Conservation (phyloP, 768 basidiomycete species). For the Dictyophora rubrovolvata region DNA sequence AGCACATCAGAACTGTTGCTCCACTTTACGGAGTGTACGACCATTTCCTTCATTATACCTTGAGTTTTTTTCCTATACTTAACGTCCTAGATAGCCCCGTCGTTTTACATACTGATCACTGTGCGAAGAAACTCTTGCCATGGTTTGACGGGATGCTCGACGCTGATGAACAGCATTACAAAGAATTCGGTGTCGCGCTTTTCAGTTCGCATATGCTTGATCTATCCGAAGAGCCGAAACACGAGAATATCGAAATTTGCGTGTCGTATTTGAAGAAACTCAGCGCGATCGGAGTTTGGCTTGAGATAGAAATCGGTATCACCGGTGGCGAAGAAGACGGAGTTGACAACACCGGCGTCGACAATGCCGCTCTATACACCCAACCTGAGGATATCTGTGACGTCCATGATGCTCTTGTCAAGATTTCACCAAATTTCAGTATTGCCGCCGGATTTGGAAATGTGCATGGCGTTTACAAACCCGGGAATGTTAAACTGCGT, state of each 20-base stretch:
- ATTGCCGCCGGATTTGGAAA: conserved; percentile 99
- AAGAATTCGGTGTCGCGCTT: conserved; percentile 73
- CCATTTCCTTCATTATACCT: not conserved
- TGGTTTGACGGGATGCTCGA: conserved; percentile 99
- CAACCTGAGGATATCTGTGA: conserved; percentile 96
- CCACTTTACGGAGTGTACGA: conserved; percentile 85
- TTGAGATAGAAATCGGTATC: conserved; percentile 99
- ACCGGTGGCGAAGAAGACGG: conserved; percentile 99
- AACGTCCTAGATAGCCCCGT: conserved; percentile 63
- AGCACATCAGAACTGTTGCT: conserved; percentile 81
- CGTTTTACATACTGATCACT: conserved; percentile 96
- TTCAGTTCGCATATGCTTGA: conserved; percentile 99
- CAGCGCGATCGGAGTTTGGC: conserved; percentile 86
- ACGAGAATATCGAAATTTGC: conserved; percentile 90
- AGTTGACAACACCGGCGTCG: conserved; percentile 93
- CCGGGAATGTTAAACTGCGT: conserved; percentile 90
- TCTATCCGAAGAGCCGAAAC: conserved; percentile 85
- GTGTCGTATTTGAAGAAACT: conserved; percentile 93
- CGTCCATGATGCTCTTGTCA: conserved; percentile 72
- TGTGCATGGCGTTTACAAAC: conserved; percentile 99
- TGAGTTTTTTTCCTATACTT: not conserved
- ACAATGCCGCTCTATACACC: conserved; percentile 91
- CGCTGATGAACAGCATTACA: conserved; percentile 90
- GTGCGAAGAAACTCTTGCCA: conserved; percentile 92
- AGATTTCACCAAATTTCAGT: conserved; percentile 73